Evolutionary conservation across 2,329 filamentous ascomycete species (phyloP).

Genomic region (Claviceps africana): DNA sequence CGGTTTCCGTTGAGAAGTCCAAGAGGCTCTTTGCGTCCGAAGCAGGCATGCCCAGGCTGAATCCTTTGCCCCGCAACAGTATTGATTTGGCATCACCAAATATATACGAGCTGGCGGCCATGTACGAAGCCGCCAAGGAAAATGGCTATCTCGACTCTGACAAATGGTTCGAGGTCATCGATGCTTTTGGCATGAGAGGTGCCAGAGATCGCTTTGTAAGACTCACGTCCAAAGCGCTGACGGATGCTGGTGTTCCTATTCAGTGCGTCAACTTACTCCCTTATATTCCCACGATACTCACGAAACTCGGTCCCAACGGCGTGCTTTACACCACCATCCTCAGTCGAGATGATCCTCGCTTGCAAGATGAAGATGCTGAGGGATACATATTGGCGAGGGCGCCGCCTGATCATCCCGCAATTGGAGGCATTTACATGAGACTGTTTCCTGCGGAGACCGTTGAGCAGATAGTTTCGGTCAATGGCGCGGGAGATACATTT

Average conservation of each 20-base stretch:
- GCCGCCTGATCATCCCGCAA: constrained; percentile 32
- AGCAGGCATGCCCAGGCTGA: constrained; percentile 24
- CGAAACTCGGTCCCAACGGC: constrained; percentile 66
- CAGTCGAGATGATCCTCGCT: constrained; percentile 47
- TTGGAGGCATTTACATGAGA: constrained; percentile 73
- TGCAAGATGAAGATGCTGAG: constrained; percentile 47
- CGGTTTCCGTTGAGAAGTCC: constrained; percentile 73
- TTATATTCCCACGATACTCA: constrained; percentile 71
- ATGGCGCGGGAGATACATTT: constrained; percentile 90
- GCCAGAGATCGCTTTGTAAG: constrained; percentile 58
- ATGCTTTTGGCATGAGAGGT: constrained; percentile 62
- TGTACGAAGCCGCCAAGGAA: constrained; percentile 57
- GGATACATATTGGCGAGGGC: constrained; percentile 59
- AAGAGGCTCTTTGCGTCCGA: constrained; percentile 46
- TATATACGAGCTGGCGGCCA: constrained; percentile 61
- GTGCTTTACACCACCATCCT: constrained; percentile 65
- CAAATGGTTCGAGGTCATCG: constrained; percentile 68
- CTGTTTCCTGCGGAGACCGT: constrained; percentile 54
- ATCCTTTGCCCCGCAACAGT: constrained; percentile 45
- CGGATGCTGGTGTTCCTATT: constrained; percentile 70
- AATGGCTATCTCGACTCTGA: constrained; percentile 53
- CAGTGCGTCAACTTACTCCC: constrained; percentile 75
- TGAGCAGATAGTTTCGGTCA: constrained; percentile 69
- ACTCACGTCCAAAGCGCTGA: constrained; percentile 52
- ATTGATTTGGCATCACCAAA: constrained; percentile 74